A percentile compares a stretch with the other conserved stretches of the same genome.
These are phyloP conservation scores for Suillus plorans DNA, from an alignment of 768 basidiomycete genomes.

Conservation along the genomic window DNA sequence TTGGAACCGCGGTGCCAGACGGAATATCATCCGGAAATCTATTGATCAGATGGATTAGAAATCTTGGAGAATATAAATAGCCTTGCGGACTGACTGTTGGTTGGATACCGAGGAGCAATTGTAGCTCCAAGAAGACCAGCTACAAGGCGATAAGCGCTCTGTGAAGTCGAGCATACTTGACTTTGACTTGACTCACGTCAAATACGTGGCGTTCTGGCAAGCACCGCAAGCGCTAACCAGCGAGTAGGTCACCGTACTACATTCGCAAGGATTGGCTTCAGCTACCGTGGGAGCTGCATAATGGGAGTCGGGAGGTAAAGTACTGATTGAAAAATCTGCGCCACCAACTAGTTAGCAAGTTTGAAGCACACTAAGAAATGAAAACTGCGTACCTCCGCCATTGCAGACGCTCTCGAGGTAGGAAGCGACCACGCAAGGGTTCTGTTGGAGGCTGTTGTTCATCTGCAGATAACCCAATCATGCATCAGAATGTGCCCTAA, in stretches of 20 bases:
- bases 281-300: constrained; percentile 34
- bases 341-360: constrained; percentile 5
- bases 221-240: constrained; percentile 56
- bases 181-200: constrained; percentile 25
- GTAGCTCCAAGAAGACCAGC: constrained; percentile 52
- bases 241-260: constrained; percentile 57
- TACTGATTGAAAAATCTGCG: constrained; percentile 38
- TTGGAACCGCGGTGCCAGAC: constrained; percentile 47
- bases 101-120: constrained; percentile 44
- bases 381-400: constrained; percentile 37
- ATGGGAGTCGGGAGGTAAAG: constrained; percentile 34
- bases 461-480: constrained; percentile 19
- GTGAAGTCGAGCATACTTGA: constrained; percentile 2
- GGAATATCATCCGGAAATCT: constrained; percentile 55
- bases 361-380: constrained; percentile 8
- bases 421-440: constrained; percentile 47
- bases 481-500: neutral
- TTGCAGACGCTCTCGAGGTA: constrained; percentile 43
- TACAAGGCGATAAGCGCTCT: constrained; percentile 18
- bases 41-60: neutral
- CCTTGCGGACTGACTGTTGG: constrained; percentile 18
- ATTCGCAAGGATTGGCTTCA: constrained; percentile 41
- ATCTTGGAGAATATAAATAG: neutral
- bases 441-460: constrained; percentile 45
- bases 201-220: constrained; percentile 48